Conservation (phyloP, 2,329 filamentous ascomycete species). For the Thielaviopsis ethacetica region DNA sequence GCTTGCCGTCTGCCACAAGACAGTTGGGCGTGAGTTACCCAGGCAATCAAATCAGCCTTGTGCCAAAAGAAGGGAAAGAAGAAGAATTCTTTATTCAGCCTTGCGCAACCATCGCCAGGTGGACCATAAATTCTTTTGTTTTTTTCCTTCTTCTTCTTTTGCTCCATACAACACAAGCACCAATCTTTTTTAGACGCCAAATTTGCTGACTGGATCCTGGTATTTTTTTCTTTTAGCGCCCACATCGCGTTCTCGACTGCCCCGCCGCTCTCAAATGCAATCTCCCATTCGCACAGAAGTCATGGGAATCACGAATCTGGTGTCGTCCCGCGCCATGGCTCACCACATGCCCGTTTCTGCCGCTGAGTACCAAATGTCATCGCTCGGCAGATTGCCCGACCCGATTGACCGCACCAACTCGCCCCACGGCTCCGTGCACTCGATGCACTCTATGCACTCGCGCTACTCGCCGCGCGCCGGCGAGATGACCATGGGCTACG, state of each 20-base stretch:
- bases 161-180: not conserved
- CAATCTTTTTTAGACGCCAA: not conserved
- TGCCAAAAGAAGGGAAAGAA: not conserved
- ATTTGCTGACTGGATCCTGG: not conserved
- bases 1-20: not conserved
- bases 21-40: not conserved
- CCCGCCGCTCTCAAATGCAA: slow-evolving; percentile 11
- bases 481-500: slow-evolving; percentile 24
- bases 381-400: slow-evolving; percentile 15
- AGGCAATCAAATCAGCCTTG: not conserved
- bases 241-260: not conserved
- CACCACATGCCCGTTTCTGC: slow-evolving; percentile 15
- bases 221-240: not conserved
- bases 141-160: not conserved
- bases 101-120: not conserved
- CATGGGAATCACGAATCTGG: slow-evolving; percentile 14
- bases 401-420: slow-evolving; percentile 38
- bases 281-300: slow-evolving; percentile 13
- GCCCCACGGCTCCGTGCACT: slow-evolving; percentile 43
- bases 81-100: not conserved
- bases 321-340: slow-evolving; percentile 13
- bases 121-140: not conserved
- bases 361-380: slow-evolving; percentile 16
- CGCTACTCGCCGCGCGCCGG: slow-evolving; percentile 26
- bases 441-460: slow-evolving; percentile 40